Base-by-base conservation (phyloP, 2,329 filamentous ascomycete species). In the Graphilbum ipis-grandicollis region DNA sequence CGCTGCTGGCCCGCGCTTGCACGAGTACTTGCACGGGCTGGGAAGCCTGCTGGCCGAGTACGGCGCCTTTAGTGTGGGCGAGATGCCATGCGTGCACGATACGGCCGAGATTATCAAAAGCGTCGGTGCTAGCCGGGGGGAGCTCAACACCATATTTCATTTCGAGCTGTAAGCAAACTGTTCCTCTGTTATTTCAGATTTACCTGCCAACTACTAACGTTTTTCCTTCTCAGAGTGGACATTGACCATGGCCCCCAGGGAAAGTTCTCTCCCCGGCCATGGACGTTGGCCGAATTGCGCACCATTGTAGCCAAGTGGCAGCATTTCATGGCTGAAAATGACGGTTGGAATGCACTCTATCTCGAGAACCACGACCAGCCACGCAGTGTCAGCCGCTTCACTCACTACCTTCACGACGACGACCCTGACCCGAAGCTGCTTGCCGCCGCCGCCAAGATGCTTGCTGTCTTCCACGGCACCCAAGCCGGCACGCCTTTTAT, bases 41-140 rank as follows among this genome's bases (percentile, higher is more conserved):
- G 69, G 75, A 46, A 74, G 81, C 47, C 80, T 71, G 44, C 54
- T 81, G 12, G 46, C 54, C 2, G 76, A 79, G 49, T 78, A 82
- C 68, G 62, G 72, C 31, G 68, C 71, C 19, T 70, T 81, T 52
- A 79, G 74, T 0, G 75, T 82, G 0, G 78, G 78, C 31, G 77
- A 83, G 52, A 39, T 39, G 38, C 38, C 38, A 8, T 39, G 38
- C 30, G 38, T 39, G n/a, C n/a, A 25, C 19, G 38, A 39, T n/a
- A 23, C 38, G 2, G n/a, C 14, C 17, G 43, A 39, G 28, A 36
- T 39, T 23, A 36, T 39, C 38, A 30, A 39, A 25, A 36, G 34
- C 31, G 38, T 39, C 10, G 30, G 23, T 1, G 23, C 28, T 19
- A 29, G 29, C 30, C 38, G 38, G n/a, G 34, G 31, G 23, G 38